A percentile compares a stretch with the other conserved stretches of the same genome.
Conservation (phyloP, 495 filamentous ascomycete genomes). For the Annulohypoxylon moriforme region DNA sequence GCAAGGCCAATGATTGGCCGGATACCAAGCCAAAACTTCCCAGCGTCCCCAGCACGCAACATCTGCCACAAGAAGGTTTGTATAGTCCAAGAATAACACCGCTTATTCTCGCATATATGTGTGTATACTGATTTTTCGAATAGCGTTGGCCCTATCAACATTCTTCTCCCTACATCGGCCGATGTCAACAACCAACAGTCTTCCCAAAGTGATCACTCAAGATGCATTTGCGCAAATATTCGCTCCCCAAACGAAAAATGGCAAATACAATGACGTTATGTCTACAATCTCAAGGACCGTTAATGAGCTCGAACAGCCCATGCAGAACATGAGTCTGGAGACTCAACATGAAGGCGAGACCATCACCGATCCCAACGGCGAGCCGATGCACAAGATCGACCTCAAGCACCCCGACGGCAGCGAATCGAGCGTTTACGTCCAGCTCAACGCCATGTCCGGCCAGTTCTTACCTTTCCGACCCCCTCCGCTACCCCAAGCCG, state of each 20-base stretch:
- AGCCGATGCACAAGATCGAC: constrained; percentile 51
- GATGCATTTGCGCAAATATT: constrained; percentile 87
- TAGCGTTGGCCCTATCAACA: constrained; percentile 86
- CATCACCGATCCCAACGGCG: constrained; percentile 42
- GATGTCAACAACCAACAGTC: constrained; percentile 83
- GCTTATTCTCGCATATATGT: background rate
- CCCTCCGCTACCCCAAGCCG: constrained; percentile 76
- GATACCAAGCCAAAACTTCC: constrained; percentile 67
- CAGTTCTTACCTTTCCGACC: constrained; percentile 81
- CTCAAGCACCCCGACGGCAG: constrained; percentile 65
- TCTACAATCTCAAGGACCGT: constrained; percentile 80
- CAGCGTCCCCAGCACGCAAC: constrained; percentile 85
- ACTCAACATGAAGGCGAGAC: constrained; percentile 46
- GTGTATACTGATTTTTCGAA: constrained; percentile 28
- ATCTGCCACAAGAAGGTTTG: constrained; percentile 79
- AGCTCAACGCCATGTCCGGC: constrained; percentile 60
- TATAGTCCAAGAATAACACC: background rate
- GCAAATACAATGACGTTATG: constrained; percentile 73
- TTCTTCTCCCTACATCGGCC: constrained; percentile 98
- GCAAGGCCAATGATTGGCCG: constrained; percentile 55
- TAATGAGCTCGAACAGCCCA: constrained; percentile 73
- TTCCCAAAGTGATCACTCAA: constrained; percentile 76
- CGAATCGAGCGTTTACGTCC: constrained; percentile 56
- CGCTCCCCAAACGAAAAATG: constrained; percentile 63
- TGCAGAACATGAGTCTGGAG: constrained; percentile 53